Percentiles rank a stretch among this genome's conserved stretches.
phyloP scores from a whole-genome alignment of 495 filamentous ascomycete species.

The Tuber microsphaerosporum region DNA sequence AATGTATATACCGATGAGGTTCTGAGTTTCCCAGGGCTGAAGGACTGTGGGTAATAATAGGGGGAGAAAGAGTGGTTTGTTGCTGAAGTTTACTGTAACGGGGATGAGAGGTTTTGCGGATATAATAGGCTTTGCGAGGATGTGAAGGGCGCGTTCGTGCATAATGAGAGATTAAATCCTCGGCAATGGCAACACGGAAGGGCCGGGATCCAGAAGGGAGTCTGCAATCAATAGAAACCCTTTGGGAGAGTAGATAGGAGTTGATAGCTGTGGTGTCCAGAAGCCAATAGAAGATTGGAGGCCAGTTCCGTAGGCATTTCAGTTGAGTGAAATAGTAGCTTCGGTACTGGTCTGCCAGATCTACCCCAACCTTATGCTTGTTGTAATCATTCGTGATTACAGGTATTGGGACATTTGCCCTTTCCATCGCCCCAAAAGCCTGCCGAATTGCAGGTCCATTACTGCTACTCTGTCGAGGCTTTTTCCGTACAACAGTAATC shows the following conservation, averaged over 20 bases:
- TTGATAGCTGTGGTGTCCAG: constrained; percentile 25
- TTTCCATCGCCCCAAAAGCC: constrained; percentile 17
- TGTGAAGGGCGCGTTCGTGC: not conserved
- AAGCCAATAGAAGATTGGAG: constrained; percentile 10
- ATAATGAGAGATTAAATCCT: not conserved
- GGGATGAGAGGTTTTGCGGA: not conserved
- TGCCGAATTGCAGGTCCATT: constrained; percentile 16
- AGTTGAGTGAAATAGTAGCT: constrained; percentile 30
- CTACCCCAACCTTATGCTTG: constrained; percentile 22
- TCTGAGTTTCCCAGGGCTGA: not conserved
- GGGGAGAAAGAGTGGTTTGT: not conserved
- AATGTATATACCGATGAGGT: not conserved
- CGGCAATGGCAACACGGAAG: not conserved
- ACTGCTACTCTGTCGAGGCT: constrained; percentile 8
- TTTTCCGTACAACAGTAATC: not conserved
- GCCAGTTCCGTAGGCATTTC: not conserved
- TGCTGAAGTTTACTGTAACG: not conserved
- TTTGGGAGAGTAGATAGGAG: not conserved
- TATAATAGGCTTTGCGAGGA: not conserved
- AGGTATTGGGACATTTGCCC: constrained; percentile 12
- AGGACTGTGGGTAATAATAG: not conserved
- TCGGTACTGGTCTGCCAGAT: constrained; percentile 1
- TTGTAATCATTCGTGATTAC: constrained; percentile 30
- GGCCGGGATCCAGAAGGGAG: not conserved
- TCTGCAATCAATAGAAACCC: not conserved